Evolutionary conservation across 345 rosid genomes (phyloP), one percentile per base, ranked within the genome.

Genomic region (Euclidium syriacum): DNA sequence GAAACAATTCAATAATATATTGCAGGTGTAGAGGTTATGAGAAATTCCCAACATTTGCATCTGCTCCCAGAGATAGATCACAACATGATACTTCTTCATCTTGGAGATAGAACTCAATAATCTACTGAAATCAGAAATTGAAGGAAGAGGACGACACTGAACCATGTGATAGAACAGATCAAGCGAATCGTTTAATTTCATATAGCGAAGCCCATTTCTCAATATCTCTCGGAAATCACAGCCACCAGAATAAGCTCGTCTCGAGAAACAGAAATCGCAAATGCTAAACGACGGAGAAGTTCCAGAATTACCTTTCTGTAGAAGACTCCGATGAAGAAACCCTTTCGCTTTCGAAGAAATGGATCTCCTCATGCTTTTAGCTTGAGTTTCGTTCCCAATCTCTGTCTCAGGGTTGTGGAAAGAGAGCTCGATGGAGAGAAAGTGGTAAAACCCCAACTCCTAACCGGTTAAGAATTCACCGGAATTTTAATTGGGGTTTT

Each of bases 81-180:
- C 76, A 53, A 59, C 61, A 32, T 65, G 62, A 15, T 58, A 46
- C 56, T 46, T 16, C 34, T 58, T 43, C 56, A 65, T 35, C 17
- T 65, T 72, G 6, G 71, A 52, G 18, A 72, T 65, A 0, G 67
- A 72, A 30, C 56, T 52, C 4, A 72, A 12, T 0, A 72, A 16
- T 16, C 52, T 64, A 44, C 56, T 72, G 2, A 72, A 65, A 35
- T 71, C 71, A 34, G 58, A 32, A 14, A 72, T 59, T 12, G 72
- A 72, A 35, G 76, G 76, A 11, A 42, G 62, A 35, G 76, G 76
- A 16, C 50, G 71, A 32, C 24, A 24, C 3, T 47, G 64, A 10
- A 55, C 59, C 75, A 71, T 71, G 46, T 41, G 61, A 43, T 43
- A 47, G 52, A 71, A 71, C 58, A 71, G 70, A n/a, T 64, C 65